A percentile compares a stretch with the other conserved stretches of the same genome.
These are phyloP conservation scores for Mucor sp. DNA, from an alignment of 371 early-diverging fungal genomes.

Conservation along the genomic window DNA sequence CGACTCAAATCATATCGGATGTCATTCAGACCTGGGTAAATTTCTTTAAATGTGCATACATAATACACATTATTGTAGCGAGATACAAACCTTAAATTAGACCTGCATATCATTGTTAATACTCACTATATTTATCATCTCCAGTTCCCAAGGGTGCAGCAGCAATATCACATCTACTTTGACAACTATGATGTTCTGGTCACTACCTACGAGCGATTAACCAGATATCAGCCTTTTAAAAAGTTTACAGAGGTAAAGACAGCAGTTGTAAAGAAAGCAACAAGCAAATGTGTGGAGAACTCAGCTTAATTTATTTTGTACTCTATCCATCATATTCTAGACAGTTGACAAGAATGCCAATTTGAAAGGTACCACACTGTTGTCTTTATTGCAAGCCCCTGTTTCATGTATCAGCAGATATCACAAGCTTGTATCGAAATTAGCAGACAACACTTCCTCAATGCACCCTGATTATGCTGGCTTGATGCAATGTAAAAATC, in stretches of 20 bases:
- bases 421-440: conserved; percentile 26
- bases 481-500: conserved; percentile 31
- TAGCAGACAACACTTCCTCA: conserved; percentile 38
- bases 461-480: conserved; percentile 52
- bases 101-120: not conserved
- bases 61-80: not conserved
- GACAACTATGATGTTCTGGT: conserved; percentile 35
- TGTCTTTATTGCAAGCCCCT: conserved; percentile 39
- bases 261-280: not conserved
- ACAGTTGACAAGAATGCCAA: conserved; percentile 2
- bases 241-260: conserved; percentile 44
- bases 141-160: conserved; percentile 28
- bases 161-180: conserved; percentile 33
- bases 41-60: not conserved
- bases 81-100: not conserved
- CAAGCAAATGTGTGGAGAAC: not conserved
- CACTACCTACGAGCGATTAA: conserved; percentile 42
- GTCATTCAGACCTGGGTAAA: conserved; percentile 44
- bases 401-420: conserved; percentile 32
- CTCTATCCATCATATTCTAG: not conserved
- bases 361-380: conserved; percentile 22
- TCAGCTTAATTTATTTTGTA: conserved; percentile 8
- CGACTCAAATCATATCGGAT: conserved; percentile 55
- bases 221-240: conserved; percentile 42
- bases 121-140: not conserved